Base-by-base conservation (phyloP, 179 eudicot genomes). In the Silene coronaria region DNA sequence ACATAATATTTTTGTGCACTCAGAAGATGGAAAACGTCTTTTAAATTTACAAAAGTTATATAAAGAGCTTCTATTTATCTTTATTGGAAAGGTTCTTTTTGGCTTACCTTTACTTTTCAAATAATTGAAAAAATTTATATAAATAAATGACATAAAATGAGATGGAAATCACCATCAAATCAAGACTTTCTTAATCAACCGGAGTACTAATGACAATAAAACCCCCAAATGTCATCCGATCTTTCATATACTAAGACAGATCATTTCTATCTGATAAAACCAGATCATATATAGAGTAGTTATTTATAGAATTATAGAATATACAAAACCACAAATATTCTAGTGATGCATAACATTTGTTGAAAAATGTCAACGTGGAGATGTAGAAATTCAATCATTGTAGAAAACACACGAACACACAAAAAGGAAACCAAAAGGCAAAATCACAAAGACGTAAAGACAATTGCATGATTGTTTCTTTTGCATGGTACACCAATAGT, bases 391-490 rank as follows among this genome's bases (percentile, higher is more conserved):
- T 72, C 83, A 80, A 80, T 80, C 80, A 71, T 80, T 76, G 65
- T 71, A 74, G 77, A 32, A 63, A 70, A 75, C 78, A 62, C 78
- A 79, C 76, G 67, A 75, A 79, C 82, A 70, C 82, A 79, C 71
- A 74, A 46, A 69, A 30, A 69, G 1, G 27, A 32, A 75, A 60
- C 19, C 8, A 21, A 28, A 46, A 4, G 6, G 22, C 21, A 42
- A 74, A 60, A 19, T 77, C 34, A 23, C 26, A 58, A 42, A 19
- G 6, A 75, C 4, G 21, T 10, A 45, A 65, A 32, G 75, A 75
- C 78, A 32, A 68, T 1, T 46, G 71, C 67, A 60, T 70, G 70
- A 63, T 75, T 79, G 72, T 53, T 72, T 78, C 38, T 24, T 24
- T 28, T 69, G 46, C 74, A 71, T 71, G 74, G 61, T 48, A 27